phyloP scores from a whole-genome alignment of 257 asterid species.

The Solanum piurae region DNA sequence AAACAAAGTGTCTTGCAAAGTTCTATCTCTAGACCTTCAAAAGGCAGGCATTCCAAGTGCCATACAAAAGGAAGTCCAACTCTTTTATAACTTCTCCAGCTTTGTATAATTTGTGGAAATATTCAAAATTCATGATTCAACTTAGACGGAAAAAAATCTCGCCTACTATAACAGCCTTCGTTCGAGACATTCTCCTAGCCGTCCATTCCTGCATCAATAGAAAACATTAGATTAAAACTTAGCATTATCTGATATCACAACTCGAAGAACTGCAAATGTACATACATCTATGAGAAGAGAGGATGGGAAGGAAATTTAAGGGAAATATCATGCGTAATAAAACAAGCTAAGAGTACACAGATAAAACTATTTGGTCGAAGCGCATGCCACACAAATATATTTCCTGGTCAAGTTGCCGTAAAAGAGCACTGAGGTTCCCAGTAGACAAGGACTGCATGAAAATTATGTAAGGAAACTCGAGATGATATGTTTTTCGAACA shows the following conservation, averaged over 20 bases:
- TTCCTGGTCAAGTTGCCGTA: not conserved
- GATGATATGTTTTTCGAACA: not conserved
- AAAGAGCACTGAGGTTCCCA: not conserved
- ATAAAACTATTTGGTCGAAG: not conserved
- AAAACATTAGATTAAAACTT: not conserved
- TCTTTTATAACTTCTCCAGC: not conserved
- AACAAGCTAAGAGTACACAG: not conserved
- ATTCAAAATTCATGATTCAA: constrained; percentile 12
- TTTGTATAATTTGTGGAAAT: not conserved
- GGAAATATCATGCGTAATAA: not conserved
- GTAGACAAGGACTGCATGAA: not conserved
- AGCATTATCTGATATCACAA: not conserved
- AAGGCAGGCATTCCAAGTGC: not conserved
- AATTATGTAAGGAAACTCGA: not conserved
- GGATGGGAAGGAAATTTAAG: not conserved
- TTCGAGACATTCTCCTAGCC: not conserved
- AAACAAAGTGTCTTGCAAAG: not conserved
- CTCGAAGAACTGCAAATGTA: not conserved
- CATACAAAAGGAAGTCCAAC: constrained; percentile 1
- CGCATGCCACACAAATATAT: not conserved
- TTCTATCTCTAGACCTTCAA: constrained; percentile 7
- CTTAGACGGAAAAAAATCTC: not conserved
- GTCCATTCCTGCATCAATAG: constrained; percentile 1
- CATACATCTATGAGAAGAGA: not conserved
- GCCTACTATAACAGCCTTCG: not conserved